Base-by-base conservation (phyloP, 106 monocot species). In the Gastrodia elata region DNA sequence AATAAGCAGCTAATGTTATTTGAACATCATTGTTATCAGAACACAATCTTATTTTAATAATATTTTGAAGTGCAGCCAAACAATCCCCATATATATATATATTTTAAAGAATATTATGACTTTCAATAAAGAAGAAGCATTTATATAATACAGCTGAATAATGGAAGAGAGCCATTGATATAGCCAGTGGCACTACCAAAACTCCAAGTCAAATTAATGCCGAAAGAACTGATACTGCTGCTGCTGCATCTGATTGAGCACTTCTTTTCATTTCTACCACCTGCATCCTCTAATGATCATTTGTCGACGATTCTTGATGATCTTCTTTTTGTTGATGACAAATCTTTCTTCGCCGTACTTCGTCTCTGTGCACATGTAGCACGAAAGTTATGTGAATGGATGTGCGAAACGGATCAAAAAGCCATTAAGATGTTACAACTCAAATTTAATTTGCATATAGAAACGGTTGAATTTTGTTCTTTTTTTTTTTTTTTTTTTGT, bases 361-460 rank as follows among this genome's bases (percentile, higher is more conserved):
- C 80, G 65, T 83, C 83, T 76, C 83, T 83, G 75, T 72, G 76
- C 39, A 39, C 69, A 64, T n/a, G n/a, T n/a, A n/a, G n/a, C n/a
- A n/a, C n/a, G n/a, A n/a, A n/a, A n/a, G n/a, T n/a, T n/a, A n/a
- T n/a, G n/a, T n/a, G n/a, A n/a, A n/a, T n/a, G n/a, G n/a, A n/a
- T n/a, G n/a, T n/a, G n/a, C n/a, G n/a, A n/a, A n/a, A n/a, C n/a
- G n/a, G n/a, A n/a, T n/a, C n/a, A n/a, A n/a, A n/a, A n/a, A n/a
- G n/a, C n/a, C n/a, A n/a, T n/a, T n/a, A n/a, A n/a, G n/a, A n/a
- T n/a, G n/a, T n/a, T n/a, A n/a, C n/a, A n/a, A n/a, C n/a, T n/a
- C n/a, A n/a, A n/a, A n/a, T n/a, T n/a, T n/a, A n/a, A n/a, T n/a
- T n/a, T n/a, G n/a, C n/a, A n/a, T n/a, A n/a, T n/a, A n/a, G n/a